A percentile compares a stretch with the other conserved stretches of the same genome.
Conservation (phyloP, 1,139 yeast species). For the Entelexis sorbosivorans region DNA sequence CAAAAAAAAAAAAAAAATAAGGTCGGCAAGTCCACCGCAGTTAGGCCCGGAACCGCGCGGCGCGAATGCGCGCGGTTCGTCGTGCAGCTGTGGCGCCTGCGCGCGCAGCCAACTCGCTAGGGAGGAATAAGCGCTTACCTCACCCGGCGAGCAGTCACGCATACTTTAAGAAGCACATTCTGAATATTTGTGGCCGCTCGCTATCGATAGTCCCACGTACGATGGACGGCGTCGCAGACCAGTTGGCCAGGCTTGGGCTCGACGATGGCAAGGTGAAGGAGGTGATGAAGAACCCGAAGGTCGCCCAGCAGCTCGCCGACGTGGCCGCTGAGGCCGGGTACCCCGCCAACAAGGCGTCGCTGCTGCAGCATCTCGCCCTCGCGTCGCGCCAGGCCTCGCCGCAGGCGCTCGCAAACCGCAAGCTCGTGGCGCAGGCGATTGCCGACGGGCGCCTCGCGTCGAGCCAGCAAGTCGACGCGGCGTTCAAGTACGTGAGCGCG, state of each 20-base stretch:
- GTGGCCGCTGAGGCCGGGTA: conserved; percentile 40
- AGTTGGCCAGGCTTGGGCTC: conserved; percentile 22
- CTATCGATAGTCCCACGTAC: not conserved
- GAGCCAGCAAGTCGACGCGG: conserved; percentile 68
- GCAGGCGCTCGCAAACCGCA: conserved; percentile 32
- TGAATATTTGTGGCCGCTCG: not conserved
- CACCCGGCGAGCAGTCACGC: too few species aligned
- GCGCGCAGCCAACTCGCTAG: too few species aligned
- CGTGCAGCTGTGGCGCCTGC: too few species aligned
- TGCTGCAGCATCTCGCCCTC: conserved; percentile 65
- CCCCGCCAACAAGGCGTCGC: conserved; percentile 41
- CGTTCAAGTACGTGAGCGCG: conserved; percentile 56
- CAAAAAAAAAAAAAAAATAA: not conserved
- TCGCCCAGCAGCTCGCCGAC: conserved; percentile 53
- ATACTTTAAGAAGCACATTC: too few species aligned
- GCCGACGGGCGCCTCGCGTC: conserved; percentile 53
- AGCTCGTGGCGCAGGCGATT: conserved; percentile 49
- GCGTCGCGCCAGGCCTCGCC: conserved; percentile 24
- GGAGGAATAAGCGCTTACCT: too few species aligned
- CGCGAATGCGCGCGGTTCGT: too few species aligned
- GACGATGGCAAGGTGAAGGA: conserved; percentile 36
- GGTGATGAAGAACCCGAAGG: conserved; percentile 73
- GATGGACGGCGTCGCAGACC: conserved; percentile 18
- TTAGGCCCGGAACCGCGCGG: too few species aligned
- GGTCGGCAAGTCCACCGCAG: too few species aligned